Conservation (phyloP, 2,329 filamentous ascomycete genomes). For the Helotiales sp. region DNA sequence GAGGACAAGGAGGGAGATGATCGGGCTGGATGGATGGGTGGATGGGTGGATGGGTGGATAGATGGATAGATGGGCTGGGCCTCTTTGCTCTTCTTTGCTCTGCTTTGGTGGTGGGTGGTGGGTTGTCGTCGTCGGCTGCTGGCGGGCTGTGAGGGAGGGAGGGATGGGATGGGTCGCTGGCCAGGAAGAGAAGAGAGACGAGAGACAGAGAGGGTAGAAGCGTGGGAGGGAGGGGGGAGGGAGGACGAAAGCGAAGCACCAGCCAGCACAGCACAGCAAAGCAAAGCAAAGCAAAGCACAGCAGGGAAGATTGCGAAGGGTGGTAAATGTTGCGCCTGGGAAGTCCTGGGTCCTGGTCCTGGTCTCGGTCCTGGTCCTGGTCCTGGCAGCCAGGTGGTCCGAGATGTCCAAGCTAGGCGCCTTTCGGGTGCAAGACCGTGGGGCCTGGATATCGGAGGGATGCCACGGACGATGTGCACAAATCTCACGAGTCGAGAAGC, state of each 20-base stretch:
- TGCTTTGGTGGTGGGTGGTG: too few relatives aligned
- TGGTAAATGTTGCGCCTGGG: background rate
- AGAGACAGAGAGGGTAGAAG: background rate
- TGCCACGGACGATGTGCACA: conserved; percentile 15
- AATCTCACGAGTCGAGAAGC: background rate
- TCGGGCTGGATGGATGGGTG: background rate
- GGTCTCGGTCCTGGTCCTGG: background rate
- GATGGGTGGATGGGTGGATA: too few relatives aligned
- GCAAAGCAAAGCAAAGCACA: background rate
- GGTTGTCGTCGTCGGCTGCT: background rate
- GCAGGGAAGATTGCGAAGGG: background rate
- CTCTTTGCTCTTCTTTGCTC: too few relatives aligned
- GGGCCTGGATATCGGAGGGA: conserved; percentile 12
- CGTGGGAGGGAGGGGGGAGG: background rate
- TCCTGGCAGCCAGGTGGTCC: conserved; percentile 1
- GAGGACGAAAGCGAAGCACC: background rate
- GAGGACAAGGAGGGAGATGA: background rate
- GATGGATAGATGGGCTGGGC: too few relatives aligned
- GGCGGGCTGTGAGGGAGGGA: too few relatives aligned
- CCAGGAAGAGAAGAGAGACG: too few relatives aligned
- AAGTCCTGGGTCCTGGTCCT: background rate
- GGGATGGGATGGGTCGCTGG: too few relatives aligned
- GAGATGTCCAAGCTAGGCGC: conserved; percentile 10
- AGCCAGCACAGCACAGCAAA: too few relatives aligned
- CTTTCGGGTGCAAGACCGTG: conserved; percentile 6